Base-by-base conservation (phyloP, 2,329 filamentous ascomycete species). In the Diaporthe vexans region DNA sequence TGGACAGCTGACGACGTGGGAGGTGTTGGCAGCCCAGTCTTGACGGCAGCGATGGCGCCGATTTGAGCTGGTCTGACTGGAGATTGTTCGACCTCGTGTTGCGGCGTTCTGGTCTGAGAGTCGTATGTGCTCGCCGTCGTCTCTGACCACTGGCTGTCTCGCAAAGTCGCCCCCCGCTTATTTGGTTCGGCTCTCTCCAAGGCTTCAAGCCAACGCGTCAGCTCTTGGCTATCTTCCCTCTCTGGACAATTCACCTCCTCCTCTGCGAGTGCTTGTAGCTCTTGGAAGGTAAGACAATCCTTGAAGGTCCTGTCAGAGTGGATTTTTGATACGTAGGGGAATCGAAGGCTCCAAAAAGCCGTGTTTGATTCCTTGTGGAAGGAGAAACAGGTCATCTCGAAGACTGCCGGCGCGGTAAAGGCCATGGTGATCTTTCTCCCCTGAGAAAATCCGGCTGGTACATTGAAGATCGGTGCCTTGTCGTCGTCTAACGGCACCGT, bases 361-460 rank as follows among this genome's bases (percentile, higher is more conserved):
- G 90, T 91, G 78, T 93, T 92, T 5, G 90, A 88, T 3, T 89
- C 88, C 79, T 92, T 94, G 75, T 95, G 93, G 77, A 95, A 98
- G 0, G 93, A 92, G 76, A 94, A 94, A 71, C 94, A 95, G 33
- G 94, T 87, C 74, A 97, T 85, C 78, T 97, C 95, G 73, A 95
- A 94, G 0, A 98, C 91, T 26, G 94, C 89, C 0, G 95, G 95
- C 0, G 87, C 85, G 9, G 87, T 88, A 81, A 97, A 97, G 0
- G 92, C 82, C 1, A 87, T 83, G 0, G 86, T 85, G 76, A 89
- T 83, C 73, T 83, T 76, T 79, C 85, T 80, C 58, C 84, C 81
- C 51, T 81, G 81, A 69, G 86, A 83, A 2, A 88, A 77, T 0
- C 86, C 85, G 15, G 83, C 82, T 15, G 88, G 85, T 26, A 88